These are phyloP conservation scores for Lablab purpureus DNA, from an alignment of 306 rosid genomes.

Conservation along the genomic window DNA sequence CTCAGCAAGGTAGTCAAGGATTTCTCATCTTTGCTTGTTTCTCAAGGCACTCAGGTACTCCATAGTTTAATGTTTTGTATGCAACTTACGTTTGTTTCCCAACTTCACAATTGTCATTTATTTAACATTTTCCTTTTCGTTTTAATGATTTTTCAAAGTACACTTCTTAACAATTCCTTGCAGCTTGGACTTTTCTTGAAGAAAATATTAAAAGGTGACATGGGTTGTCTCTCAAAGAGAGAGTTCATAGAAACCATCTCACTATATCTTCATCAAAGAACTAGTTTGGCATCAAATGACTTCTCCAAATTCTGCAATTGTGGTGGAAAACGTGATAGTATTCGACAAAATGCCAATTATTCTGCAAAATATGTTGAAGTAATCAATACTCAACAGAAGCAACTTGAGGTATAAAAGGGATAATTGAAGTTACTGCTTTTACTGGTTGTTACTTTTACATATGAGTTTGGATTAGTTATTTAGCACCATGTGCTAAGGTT, in stretches of 20 bases:
- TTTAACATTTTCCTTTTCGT: conserved; percentile 6
- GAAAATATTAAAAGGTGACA: conserved; percentile 77
- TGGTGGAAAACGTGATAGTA: conserved; percentile 70
- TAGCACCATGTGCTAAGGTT: conserved; percentile 20
- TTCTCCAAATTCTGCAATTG: conserved; percentile 84
- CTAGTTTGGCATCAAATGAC: conserved; percentile 72
- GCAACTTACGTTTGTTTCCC: not conserved
- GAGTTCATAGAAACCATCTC: conserved; percentile 83
- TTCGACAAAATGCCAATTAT: conserved; percentile 49
- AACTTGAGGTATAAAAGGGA: conserved; percentile 70
- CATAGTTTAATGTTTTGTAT: conserved; percentile 9
- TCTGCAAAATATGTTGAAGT: conserved; percentile 58
- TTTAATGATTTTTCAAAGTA: not conserved
- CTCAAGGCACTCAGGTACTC: conserved; percentile 95
- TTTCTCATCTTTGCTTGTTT: conserved; percentile 85
- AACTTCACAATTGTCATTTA: not conserved
- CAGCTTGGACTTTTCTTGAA: conserved; percentile 92
- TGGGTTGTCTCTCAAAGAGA: conserved; percentile 67
- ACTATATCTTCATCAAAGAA: conserved; percentile 75
- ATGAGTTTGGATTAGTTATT: conserved; percentile 7
- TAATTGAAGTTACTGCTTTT: not conserved
- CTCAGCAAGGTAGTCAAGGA: conserved; percentile 90
- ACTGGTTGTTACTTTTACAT: conserved; percentile 17
- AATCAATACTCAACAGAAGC: conserved; percentile 68
- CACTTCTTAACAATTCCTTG: conserved; percentile 35